These are phyloP conservation scores for Rubroboletus satanas DNA, from an alignment of 768 basidiomycete species.

Conservation along the genomic window DNA sequence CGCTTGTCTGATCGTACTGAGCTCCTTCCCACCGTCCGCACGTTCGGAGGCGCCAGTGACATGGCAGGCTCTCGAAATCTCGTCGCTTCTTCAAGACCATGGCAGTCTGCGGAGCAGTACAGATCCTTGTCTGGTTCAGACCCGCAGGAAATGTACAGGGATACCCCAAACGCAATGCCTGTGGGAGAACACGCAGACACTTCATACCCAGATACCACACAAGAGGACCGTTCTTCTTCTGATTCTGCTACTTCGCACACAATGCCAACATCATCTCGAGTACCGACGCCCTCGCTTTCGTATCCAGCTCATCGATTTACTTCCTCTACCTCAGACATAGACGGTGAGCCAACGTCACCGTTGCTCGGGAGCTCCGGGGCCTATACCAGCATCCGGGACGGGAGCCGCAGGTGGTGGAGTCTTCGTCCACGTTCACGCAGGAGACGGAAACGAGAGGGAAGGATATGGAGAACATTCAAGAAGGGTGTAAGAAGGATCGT, in stretches of 20 bases:
- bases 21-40: conserved; percentile 11
- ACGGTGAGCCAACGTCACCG: conserved; percentile 54
- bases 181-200: conserved; percentile 9
- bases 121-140: conserved; percentile 45
- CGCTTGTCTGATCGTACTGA: not conserved
- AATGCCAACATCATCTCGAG: conserved; percentile 61
- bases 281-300: conserved; percentile 57
- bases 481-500: conserved; percentile 53
- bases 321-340: conserved; percentile 57
- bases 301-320: conserved; percentile 47
- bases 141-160: conserved; percentile 36
- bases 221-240: conserved; percentile 22
- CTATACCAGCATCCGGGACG: conserved; percentile 42
- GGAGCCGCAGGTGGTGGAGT: conserved; percentile 57
- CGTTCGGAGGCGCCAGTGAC: conserved; percentile 2
- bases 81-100: conserved; percentile 11
- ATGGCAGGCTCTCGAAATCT: conserved; percentile 19
- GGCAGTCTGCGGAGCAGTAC: conserved; percentile 35
- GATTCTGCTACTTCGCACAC: conserved; percentile 31
- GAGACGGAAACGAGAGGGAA: conserved; percentile 48
- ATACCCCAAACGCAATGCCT: conserved; percentile 5
- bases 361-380: conserved; percentile 31
- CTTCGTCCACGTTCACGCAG: conserved; percentile 38
- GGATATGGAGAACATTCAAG: conserved; percentile 48
- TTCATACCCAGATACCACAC: conserved; percentile 28